These are phyloP conservation scores for Knufia petricola DNA, from an alignment of 2,329 filamentous ascomycete genomes.

Conservation along the genomic window DNA sequence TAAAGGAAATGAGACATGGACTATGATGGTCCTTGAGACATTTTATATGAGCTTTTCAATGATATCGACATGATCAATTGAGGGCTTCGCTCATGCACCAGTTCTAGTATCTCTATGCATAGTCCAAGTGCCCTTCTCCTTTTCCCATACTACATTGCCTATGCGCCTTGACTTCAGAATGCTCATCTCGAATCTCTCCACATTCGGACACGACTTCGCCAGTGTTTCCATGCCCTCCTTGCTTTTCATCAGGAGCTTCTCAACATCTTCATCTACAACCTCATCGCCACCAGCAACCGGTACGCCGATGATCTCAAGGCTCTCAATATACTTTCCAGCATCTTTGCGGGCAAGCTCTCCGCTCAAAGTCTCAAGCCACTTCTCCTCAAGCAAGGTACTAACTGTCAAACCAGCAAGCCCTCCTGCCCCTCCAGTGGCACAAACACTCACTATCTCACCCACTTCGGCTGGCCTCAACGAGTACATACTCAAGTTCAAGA, in stretches of 20 bases:
- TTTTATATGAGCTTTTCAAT: too few species aligned
- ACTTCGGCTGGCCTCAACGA: constrained; percentile 14
- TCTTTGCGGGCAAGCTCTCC: constrained; percentile 10
- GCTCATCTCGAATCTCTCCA: constrained; percentile 18
- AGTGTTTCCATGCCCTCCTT: constrained; percentile 16
- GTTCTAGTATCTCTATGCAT: constrained; percentile 6
- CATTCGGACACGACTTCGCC: constrained; percentile 11
- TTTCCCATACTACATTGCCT: constrained; percentile 14
- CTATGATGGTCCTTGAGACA: too few species aligned
- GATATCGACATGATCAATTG: too few species aligned
- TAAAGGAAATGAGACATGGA: too few species aligned
- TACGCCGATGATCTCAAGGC: constrained; percentile 19
- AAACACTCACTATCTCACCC: constrained; percentile 14
- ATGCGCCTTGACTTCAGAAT: constrained; percentile 19
- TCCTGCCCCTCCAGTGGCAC: constrained; percentile 4
- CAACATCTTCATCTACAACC: constrained; percentile 13
- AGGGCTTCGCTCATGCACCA: neutral
- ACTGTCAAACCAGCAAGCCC: constrained; percentile 17
- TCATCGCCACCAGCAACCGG: constrained; percentile 11
- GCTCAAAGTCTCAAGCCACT: constrained; percentile 14
- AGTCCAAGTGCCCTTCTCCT: constrained; percentile 13
- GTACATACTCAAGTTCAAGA: constrained; percentile 20
- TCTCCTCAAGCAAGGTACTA: constrained; percentile 17
- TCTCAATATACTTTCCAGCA: constrained; percentile 11
- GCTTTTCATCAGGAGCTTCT: constrained; percentile 13